phyloP scores from a whole-genome alignment of 2,329 filamentous ascomycete genomes.

The Trichoderma aggressivum region DNA sequence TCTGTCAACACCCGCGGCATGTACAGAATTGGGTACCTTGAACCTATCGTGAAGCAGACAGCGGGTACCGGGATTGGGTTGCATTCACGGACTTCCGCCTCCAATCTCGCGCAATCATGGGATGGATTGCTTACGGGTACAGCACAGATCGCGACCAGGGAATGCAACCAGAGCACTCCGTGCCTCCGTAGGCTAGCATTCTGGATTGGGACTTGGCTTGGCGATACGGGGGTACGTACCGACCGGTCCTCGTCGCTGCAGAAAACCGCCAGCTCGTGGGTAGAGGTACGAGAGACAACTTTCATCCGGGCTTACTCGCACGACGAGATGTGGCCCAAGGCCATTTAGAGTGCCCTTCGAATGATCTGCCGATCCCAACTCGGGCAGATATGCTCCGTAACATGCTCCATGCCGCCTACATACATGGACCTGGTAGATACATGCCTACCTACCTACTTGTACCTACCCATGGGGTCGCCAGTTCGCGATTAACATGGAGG shows the following conservation, averaged over 20 bases:
- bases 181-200: background rate
- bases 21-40: background rate
- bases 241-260: background rate
- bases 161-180: background rate
- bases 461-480: background rate
- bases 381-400: slow-evolving; percentile 3
- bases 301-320: slow-evolving; percentile 10
- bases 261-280: background rate
- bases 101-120: background rate
- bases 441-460: no score
- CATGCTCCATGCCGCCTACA: background rate
- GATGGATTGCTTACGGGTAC: background rate
- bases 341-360: background rate
- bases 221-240: background rate
- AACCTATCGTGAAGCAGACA: background rate
- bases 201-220: background rate
- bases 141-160: background rate
- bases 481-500: background rate
- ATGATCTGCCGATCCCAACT: slow-evolving; percentile 12
- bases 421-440: background rate
- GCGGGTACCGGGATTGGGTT: background rate
- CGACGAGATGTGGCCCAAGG: background rate
- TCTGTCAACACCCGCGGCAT: background rate
- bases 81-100: background rate
- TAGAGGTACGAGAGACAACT: background rate